Evolutionary conservation across 1,284 basidiomycete species (phyloP).

Genomic region (Trichosporon sp.): DNA sequence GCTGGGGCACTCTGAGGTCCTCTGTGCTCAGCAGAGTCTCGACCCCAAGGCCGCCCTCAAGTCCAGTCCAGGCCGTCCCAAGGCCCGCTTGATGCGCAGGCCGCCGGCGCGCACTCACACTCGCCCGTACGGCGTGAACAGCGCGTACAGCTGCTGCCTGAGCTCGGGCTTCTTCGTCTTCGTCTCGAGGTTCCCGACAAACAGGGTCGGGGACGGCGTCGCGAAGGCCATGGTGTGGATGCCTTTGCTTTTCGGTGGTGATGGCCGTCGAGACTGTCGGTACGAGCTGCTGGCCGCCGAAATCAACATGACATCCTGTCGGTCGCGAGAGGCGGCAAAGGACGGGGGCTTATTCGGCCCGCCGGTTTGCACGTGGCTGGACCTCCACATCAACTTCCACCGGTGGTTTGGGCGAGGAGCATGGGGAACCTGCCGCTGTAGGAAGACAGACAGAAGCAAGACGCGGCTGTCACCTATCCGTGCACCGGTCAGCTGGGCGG

Average conservation of each 20-base stretch:
- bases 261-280: neutral
- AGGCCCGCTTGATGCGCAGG: neutral
- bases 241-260: neutral
- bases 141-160: constrained; percentile 71
- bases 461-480: too few relatives aligned
- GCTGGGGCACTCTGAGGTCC: too few relatives aligned
- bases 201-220: constrained; percentile 79
- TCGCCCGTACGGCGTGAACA: constrained; percentile 90
- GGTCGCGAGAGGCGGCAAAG: neutral
- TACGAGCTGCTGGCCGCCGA: neutral
- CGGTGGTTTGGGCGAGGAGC: too few relatives aligned
- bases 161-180: constrained; percentile 94
- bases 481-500: neutral
- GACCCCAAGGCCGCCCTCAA: neutral
- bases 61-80: too few relatives aligned
- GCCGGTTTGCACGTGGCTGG: neutral
- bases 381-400: neutral
- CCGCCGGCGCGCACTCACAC: constrained; percentile 51
- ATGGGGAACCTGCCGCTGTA: too few relatives aligned
- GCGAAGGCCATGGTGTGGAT: constrained; percentile 45
- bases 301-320: constrained; percentile 3
- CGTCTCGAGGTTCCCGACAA: constrained; percentile 90
- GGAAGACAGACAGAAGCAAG: too few relatives aligned
- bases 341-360: neutral
- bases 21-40: too few relatives aligned